Evolutionary conservation across 805 yeast genomes (phyloP).

Genomic region (Ogataea paraovalis): DNA sequence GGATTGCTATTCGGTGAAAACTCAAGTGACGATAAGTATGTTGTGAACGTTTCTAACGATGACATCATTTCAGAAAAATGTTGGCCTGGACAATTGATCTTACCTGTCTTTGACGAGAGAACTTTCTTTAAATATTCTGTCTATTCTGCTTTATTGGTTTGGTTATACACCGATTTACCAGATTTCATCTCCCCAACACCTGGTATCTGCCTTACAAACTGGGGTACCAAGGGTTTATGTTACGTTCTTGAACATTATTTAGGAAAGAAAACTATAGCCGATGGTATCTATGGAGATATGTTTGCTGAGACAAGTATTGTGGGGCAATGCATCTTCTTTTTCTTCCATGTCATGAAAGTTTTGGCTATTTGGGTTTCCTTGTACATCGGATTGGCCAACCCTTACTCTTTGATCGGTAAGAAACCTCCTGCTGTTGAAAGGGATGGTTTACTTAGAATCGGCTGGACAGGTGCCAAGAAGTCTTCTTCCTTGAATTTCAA

Average conservation of each 20-base stretch:
- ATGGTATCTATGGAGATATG: constrained; percentile 46
- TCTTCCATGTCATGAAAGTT: constrained; percentile 65
- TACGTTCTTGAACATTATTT: constrained; percentile 29
- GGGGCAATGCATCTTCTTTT: constrained; percentile 67
- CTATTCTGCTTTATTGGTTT: constrained; percentile 42
- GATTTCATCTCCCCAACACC: constrained; percentile 89
- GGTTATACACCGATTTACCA: constrained; percentile 95
- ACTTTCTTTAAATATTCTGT: constrained; percentile 38
- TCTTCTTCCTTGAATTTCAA: constrained; percentile 68
- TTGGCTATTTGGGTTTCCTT: constrained; percentile 51
- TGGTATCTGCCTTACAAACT: constrained; percentile 74
- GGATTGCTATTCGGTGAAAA: constrained; percentile 64
- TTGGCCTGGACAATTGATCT: constrained; percentile 88
- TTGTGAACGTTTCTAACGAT: constrained; percentile 42
- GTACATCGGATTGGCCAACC: constrained; percentile 75
- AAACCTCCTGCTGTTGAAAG: constrained; percentile 36
- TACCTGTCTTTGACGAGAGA: constrained; percentile 65
- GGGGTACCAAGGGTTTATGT: constrained; percentile 35
- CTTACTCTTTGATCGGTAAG: constrained; percentile 46
- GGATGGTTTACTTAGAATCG: constrained; percentile 60
- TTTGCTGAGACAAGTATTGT: constrained; percentile 34
- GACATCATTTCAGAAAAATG: constrained; percentile 54
- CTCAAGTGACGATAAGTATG: constrained; percentile 46
- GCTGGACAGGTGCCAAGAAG: constrained; percentile 94
- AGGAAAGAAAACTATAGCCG: constrained; percentile 42